Conservation (phyloP, 2,329 filamentous ascomycete genomes). For the Calycina herbarum region DNA sequence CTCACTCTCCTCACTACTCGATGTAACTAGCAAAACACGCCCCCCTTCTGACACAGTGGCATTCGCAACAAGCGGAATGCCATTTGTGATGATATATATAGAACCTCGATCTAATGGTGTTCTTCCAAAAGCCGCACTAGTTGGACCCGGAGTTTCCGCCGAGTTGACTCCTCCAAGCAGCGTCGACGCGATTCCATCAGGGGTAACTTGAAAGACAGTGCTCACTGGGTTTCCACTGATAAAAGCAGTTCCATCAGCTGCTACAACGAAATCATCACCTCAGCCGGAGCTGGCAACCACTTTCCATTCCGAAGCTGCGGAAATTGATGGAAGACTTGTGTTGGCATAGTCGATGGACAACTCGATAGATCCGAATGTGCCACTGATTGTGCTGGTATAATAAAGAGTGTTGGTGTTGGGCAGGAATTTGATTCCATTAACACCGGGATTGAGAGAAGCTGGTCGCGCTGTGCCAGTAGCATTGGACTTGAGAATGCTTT, state of each 20-base stretch:
- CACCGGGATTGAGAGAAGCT: not conserved
- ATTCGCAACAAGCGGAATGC: not conserved
- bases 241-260: constrained; percentile 1
- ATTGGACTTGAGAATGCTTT: not conserved
- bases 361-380: not conserved
- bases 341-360: not conserved
- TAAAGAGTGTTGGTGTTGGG: not conserved
- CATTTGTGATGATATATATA: not conserved
- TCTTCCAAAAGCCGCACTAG: not conserved
- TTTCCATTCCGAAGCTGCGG: not conserved
- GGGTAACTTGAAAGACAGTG: not conserved
- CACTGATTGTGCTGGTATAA: not conserved
- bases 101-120: not conserved
- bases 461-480: not conserved
- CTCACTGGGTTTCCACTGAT: not conserved
- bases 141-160: not conserved
- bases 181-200: not conserved
- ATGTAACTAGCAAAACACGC: not conserved
- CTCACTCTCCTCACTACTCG: not conserved
- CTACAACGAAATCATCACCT: not conserved
- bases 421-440: not conserved
- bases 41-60: not conserved
- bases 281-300: not conserved
- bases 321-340: not conserved
- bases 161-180: not conserved